Evolutionary conservation across 352 stramenopile genomes (phyloP).

Genomic region (Lagenidium giganteum): DNA sequence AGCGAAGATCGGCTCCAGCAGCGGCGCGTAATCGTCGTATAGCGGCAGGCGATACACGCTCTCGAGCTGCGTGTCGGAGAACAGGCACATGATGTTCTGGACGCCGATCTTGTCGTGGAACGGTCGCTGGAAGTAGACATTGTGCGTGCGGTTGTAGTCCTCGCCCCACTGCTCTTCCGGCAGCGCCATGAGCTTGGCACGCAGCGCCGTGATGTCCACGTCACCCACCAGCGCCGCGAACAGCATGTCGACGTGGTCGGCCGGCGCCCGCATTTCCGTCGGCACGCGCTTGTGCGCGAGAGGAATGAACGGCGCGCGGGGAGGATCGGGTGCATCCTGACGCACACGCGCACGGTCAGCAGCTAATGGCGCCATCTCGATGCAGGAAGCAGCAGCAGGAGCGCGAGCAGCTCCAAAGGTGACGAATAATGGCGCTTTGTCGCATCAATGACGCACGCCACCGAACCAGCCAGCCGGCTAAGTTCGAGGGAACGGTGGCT

Average conservation of each 20-base stretch:
- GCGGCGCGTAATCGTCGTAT: conserved; percentile 38
- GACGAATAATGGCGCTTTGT: too few relatives aligned
- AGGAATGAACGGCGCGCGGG: conserved; percentile 17
- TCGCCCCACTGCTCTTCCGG: conserved; percentile 19
- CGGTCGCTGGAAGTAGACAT: conserved; percentile 81
- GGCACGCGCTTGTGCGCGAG: conserved; percentile 25
- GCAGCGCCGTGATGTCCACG: conserved; percentile 23
- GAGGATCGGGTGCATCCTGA: conserved; percentile 20
- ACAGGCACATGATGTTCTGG: conserved; percentile 91
- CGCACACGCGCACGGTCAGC: too few relatives aligned
- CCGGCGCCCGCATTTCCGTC: conserved; percentile 22
- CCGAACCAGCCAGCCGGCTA: too few relatives aligned
- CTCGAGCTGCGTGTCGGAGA: conserved; percentile 93
- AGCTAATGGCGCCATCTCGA: too few relatives aligned
- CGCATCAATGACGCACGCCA: too few relatives aligned
- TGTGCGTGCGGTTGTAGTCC: conserved; percentile 28
- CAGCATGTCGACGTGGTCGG: conserved; percentile 18
- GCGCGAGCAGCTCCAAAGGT: too few relatives aligned
- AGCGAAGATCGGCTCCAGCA: conserved; percentile 65
- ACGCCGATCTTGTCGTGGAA: conserved; percentile 93
- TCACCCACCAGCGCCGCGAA: conserved; percentile 21
- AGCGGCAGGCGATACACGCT: conserved; percentile 86
- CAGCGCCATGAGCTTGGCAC: conserved; percentile 15
- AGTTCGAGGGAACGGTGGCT: too few relatives aligned
- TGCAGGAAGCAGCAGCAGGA: too few relatives aligned